These are phyloP conservation scores for Linderina pennispora DNA, from an alignment of 192 early-diverging fungal species.

Conservation along the genomic window DNA sequence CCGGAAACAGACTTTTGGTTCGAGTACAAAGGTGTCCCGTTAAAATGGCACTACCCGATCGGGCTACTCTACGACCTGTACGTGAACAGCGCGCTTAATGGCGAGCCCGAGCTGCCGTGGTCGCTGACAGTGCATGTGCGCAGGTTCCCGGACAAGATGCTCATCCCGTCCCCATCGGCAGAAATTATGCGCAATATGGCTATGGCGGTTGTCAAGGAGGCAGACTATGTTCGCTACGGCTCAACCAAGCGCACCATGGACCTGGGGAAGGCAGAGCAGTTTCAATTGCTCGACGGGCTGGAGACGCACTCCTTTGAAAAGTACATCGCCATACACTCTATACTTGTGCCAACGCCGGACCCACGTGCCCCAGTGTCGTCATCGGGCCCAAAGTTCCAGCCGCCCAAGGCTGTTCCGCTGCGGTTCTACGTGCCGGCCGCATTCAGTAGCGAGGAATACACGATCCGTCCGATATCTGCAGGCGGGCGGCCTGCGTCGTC, in stretches of 20 bases:
- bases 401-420: slow-evolving; percentile 33
- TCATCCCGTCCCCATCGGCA: slow-evolving; percentile 54
- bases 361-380: neutral
- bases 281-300: slow-evolving; percentile 70
- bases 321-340: slow-evolving; percentile 39
- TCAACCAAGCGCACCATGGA: slow-evolving; percentile 83
- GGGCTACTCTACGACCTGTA: slow-evolving; percentile 74
- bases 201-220: slow-evolving; percentile 86
- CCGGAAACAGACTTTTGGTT: slow-evolving; percentile 63
- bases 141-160: slow-evolving; percentile 61
- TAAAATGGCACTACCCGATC: slow-evolving; percentile 89
- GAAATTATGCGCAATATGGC: slow-evolving; percentile 66
- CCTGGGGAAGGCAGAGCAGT: slow-evolving; percentile 75
- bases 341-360: slow-evolving; percentile 9
- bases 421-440: slow-evolving; percentile 30
- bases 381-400: slow-evolving; percentile 2
- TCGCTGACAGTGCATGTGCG: slow-evolving; percentile 67
- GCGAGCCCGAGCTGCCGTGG: slow-evolving; percentile 60
- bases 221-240: slow-evolving; percentile 78
- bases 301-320: slow-evolving; percentile 37
- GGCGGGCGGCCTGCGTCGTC: too few species aligned
- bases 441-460: too few species aligned
- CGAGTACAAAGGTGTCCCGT: slow-evolving; percentile 58
- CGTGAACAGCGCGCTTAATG: slow-evolving; percentile 5
- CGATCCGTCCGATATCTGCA: too few species aligned